phyloP scores from a whole-genome alignment of 2,329 filamentous ascomycete genomes.

The Raffaelea arxii region DNA sequence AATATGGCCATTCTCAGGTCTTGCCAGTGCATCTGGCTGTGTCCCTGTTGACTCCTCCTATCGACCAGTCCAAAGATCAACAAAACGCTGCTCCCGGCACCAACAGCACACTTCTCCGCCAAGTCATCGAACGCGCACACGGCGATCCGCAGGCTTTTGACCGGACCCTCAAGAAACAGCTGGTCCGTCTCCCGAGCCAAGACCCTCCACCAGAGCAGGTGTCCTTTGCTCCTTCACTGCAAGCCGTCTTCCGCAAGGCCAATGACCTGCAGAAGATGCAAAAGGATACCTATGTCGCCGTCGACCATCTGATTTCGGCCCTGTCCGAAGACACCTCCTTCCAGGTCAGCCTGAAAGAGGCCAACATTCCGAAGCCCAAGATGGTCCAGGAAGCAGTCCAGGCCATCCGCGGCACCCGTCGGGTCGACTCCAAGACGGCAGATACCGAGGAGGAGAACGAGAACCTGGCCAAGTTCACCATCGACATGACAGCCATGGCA shows the following conservation, averaged over 20 bases:
- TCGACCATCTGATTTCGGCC: slow-evolving; percentile 86
- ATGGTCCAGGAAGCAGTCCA: slow-evolving; percentile 84
- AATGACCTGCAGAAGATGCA: slow-evolving; percentile 93
- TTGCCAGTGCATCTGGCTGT: slow-evolving; percentile 84
- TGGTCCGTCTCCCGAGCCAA: slow-evolving; percentile 88
- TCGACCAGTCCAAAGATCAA: slow-evolving; percentile 72
- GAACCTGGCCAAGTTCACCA: slow-evolving; percentile 95
- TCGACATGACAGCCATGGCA: slow-evolving; percentile 95
- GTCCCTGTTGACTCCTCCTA: slow-evolving; percentile 64
- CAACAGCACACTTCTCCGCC: slow-evolving; percentile 73
- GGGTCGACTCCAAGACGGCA: slow-evolving; percentile 92
- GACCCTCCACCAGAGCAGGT: slow-evolving; percentile 88
- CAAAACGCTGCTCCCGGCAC: slow-evolving; percentile 61
- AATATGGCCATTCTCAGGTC: slow-evolving; percentile 86
- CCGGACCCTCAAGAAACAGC: slow-evolving; percentile 77
- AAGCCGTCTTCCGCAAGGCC: slow-evolving; percentile 72
- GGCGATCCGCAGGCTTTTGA: slow-evolving; percentile 87
- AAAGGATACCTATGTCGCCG: slow-evolving; percentile 87
- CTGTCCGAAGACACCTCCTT: slow-evolving; percentile 71
- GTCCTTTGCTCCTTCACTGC: slow-evolving; percentile 71
- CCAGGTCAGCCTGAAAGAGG: slow-evolving; percentile 65
- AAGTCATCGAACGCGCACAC: slow-evolving; percentile 88
- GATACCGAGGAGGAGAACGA: slow-evolving; percentile 90
- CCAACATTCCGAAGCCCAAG: slow-evolving; percentile 86
- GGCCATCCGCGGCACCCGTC: slow-evolving; percentile 81